phyloP scores from a whole-genome alignment of 768 basidiomycete genomes.

The Calvatia gigantea region DNA sequence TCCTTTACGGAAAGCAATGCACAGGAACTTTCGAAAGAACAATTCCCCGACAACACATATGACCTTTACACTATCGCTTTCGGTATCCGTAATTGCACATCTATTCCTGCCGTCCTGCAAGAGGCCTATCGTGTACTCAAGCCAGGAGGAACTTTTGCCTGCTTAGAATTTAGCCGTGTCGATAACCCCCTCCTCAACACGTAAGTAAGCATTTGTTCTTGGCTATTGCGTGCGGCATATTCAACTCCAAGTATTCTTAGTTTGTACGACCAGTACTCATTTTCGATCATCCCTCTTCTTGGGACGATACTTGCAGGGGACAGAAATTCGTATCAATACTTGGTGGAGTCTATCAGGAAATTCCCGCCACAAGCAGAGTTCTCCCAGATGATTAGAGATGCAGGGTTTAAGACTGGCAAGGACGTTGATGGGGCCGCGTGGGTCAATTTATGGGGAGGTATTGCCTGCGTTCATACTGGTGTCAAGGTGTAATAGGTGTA shows the following conservation, averaged over 20 bases:
- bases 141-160: constrained; percentile 93
- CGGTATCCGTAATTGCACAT: constrained; percentile 96
- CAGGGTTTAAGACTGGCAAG: constrained; percentile 73
- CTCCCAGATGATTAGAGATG: constrained; percentile 82
- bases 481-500: constrained; percentile 61
- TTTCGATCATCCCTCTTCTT: constrained; percentile 89
- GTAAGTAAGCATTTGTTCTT: constrained; percentile 50
- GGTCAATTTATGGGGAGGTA: constrained; percentile 83
- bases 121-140: constrained; percentile 94
- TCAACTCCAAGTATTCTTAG: constrained; percentile 37
- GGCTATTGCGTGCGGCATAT: not conserved
- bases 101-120: constrained; percentile 78
- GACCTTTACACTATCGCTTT: constrained; percentile 99
- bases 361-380: constrained; percentile 90
- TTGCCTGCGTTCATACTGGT: constrained; percentile 81
- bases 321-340: constrained; percentile 92
- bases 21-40: constrained; percentile 61
- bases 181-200: constrained; percentile 80
- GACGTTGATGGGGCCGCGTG: constrained; percentile 82
- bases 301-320: constrained; percentile 98
- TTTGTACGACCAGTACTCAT: constrained; percentile 92
- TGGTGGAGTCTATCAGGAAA: constrained; percentile 94
- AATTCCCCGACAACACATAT: constrained; percentile 79
- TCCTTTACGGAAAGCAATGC: constrained; percentile 93
- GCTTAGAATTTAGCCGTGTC: constrained; percentile 94